Conservation (phyloP, 257 asterid species). For the Capsicum chinense region DNA sequence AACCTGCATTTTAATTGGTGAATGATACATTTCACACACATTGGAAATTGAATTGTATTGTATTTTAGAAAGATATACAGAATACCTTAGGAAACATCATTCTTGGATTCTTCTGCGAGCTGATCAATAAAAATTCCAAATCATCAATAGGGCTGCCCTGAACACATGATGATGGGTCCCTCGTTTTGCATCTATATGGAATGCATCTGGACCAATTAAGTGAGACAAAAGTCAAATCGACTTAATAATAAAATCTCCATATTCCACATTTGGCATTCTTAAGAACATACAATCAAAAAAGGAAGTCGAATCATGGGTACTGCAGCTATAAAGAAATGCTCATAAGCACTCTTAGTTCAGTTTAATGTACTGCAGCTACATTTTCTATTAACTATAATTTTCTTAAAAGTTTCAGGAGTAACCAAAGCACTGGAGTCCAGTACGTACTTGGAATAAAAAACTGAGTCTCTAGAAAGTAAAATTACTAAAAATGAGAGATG, state of each 20-base stretch:
- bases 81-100: conserved; percentile 95
- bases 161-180: conserved; percentile 43
- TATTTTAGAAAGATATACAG: conserved; percentile 38
- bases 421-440: no score
- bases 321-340: no score
- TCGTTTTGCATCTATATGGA: conserved; percentile 65
- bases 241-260: not conserved
- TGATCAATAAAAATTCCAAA: conserved; percentile 81
- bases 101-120: conserved; percentile 87
- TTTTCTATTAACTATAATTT: no score
- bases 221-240: not conserved
- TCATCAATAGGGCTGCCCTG: conserved; percentile 53
- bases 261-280: not conserved
- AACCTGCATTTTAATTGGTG: conserved; percentile 47
- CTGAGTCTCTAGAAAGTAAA: no score
- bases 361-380: no score
- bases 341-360: no score
- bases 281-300: not conserved
- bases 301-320: no score
- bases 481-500: no score
- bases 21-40: not conserved
- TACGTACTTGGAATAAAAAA: no score
- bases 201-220: conserved; percentile 66
- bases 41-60: not conserved
- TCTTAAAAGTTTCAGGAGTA: no score